phyloP scores from a whole-genome alignment of 345 rosid genomes.

The Alliaria petiolata region DNA sequence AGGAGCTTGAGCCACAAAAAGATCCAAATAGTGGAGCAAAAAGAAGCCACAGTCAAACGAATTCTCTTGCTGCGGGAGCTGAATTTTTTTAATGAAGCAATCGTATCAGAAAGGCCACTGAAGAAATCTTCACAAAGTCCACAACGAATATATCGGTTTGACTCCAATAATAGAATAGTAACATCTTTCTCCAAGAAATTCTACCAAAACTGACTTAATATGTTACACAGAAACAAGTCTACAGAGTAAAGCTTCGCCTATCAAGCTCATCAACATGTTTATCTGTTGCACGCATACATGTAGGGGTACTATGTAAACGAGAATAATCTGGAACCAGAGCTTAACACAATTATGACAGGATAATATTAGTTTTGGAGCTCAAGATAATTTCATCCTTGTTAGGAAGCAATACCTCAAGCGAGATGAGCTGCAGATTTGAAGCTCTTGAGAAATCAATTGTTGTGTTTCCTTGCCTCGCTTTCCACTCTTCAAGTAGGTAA shows the following conservation, averaged over 20 bases:
- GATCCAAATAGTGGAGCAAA: conserved; percentile 86
- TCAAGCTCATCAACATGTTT: background rate
- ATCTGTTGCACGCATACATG: background rate
- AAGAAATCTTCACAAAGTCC: background rate
- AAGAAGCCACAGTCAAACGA: conserved; percentile 93
- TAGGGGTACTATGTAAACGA: background rate
- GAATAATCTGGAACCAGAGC: background rate
- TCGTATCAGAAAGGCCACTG: conserved; percentile 9
- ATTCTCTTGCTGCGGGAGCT: conserved; percentile 97
- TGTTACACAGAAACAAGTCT: background rate
- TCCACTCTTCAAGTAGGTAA: conserved; percentile 92
- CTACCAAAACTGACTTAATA: background rate
- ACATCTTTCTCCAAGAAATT: background rate
- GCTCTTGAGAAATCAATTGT: conserved; percentile 46
- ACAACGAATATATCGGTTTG: background rate
- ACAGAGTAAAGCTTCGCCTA: background rate
- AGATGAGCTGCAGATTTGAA: conserved; percentile 55
- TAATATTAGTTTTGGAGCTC: background rate
- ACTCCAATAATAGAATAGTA: background rate
- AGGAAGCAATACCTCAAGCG: conserved; percentile 66
- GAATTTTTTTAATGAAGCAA: conserved; percentile 26
- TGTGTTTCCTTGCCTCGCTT: conserved; percentile 54
- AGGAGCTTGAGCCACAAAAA: conserved; percentile 72
- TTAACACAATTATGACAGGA: background rate
- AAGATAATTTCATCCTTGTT: conserved; percentile 17